Evolutionary conservation across 1,139 yeast species (phyloP).

Genomic region (Lodderomyces metapsilosis): DNA sequence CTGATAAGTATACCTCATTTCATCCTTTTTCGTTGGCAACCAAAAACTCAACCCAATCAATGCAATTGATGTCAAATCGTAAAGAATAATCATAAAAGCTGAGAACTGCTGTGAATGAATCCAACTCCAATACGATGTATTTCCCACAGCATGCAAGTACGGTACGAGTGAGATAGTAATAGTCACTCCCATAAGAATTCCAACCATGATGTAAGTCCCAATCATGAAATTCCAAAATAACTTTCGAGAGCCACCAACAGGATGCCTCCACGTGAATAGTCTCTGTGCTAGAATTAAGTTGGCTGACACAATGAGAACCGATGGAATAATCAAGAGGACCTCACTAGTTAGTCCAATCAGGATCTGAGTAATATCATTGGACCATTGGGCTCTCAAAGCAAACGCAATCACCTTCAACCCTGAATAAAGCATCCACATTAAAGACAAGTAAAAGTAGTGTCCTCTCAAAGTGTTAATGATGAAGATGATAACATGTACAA

Average conservation of each 20-base stretch:
- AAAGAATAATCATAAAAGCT: conserved; percentile 30
- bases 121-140: conserved; percentile 21
- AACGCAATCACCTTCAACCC: conserved; percentile 31
- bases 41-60: conserved; percentile 40
- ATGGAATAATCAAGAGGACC: conserved; percentile 33
- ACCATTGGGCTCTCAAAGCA: conserved; percentile 31
- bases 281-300: conserved; percentile 44
- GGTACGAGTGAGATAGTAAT: conserved; percentile 37
- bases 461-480: conserved; percentile 32
- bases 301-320: conserved; percentile 33
- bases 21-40: conserved; percentile 46
- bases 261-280: conserved; percentile 48
- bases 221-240: conserved; percentile 39
- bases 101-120: conserved; percentile 31
- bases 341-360: conserved; percentile 32
- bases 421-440: conserved; percentile 33
- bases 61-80: conserved; percentile 35
- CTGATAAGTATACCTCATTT: conserved; percentile 42
- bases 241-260: conserved; percentile 43
- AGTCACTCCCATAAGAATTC: conserved; percentile 32
- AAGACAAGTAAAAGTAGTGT: conserved; percentile 34
- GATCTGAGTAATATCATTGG: conserved; percentile 23
- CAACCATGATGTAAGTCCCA: conserved; percentile 29
- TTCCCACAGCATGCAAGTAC: conserved; percentile 29
- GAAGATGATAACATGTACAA: conserved; percentile 29